Base-by-base conservation (phyloP, 2,329 filamentous ascomycete species). In the Fusarium aywerte region DNA sequence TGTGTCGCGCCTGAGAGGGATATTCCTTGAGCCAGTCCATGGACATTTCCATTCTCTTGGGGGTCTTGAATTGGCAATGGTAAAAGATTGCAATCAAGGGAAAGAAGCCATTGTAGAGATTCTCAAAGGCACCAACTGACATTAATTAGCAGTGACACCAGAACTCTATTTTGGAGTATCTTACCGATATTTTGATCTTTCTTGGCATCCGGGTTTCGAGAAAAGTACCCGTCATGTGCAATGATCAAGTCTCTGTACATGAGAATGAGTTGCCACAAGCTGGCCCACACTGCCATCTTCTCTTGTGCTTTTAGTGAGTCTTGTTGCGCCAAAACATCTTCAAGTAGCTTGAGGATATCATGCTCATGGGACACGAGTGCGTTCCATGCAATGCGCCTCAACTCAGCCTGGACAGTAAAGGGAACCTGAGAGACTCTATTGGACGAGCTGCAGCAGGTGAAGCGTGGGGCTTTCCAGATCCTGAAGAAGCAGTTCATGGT, bases 401-500 rank as follows among this genome's bases (percentile, higher is more conserved):
- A 69, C 58, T 80, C 77, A 18, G 78, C 78, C 55, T 81, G 79
- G 25, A 80, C 78, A 20, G 78, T 79, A n/a, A 78, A 65, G 8
- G 80, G 80, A 4, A 81, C 73, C 10, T 66, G 75, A 42, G 73
- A 74, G 33, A 79, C 67, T 44, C 78, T 80, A 43, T 79, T 78
- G 52, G 73, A 73, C 3, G 78, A 78, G 56, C 78, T 78, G 21
- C 75, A 75, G 67, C 78, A 83, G 67, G 75, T 78, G 61, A 84
- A 83, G 2, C 75, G 75, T 8, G 76, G 73, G 18, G 80, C 79
- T 57, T 79, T 80, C 81, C 80, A 84, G 63, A 85, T 82, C 61
- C 76, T 80, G 72, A 83, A 84, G 76, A 84, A 81, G 73, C 81
- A 83, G 64, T 80, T 81, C 76, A 85, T 79, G 49, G 76, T 76